Percentiles rank a stretch among this genome's conserved stretches.
phyloP scores from a whole-genome alignment of 345 rosid species.

The Eucalyptus tenuipes region DNA sequence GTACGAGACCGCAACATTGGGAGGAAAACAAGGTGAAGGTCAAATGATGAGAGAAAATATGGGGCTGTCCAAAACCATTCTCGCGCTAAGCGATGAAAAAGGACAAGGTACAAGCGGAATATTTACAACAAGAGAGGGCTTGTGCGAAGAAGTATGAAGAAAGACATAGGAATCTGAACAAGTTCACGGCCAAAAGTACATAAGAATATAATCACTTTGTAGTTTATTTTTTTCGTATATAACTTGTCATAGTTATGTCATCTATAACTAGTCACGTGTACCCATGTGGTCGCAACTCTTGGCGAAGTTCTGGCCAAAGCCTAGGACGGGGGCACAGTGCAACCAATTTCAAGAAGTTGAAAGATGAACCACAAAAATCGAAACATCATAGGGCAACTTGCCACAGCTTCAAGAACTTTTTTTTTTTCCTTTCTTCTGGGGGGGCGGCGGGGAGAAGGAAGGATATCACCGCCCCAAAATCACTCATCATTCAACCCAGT shows the following conservation, averaged over 20 bases:
- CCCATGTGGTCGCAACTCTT: not conserved
- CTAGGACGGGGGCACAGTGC: not conserved
- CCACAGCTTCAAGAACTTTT: not conserved
- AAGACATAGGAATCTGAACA: not conserved
- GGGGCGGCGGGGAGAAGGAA: not conserved
- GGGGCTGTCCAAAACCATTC: not conserved
- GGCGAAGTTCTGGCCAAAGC: not conserved
- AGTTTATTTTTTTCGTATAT: not conserved
- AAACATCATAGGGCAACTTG: not conserved
- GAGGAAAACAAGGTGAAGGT: not conserved
- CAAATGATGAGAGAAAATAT: not conserved
- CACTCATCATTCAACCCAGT: conserved; percentile 53
- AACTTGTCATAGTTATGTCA: not conserved
- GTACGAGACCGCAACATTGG: not conserved
- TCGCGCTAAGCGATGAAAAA: not conserved
- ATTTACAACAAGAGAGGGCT: not conserved
- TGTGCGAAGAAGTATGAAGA: not conserved
- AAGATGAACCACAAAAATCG: not conserved
- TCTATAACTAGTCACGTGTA: not conserved
- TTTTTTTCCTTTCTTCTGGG: not conserved
- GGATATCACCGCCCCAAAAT: not conserved
- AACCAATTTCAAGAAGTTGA: not conserved
- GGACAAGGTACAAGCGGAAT: not conserved
- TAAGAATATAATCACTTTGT: not conserved
- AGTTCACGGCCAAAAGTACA: not conserved